Evolutionary conservation across 306 rosid species (phyloP).

Genomic region (Acacia acuminata): DNA sequence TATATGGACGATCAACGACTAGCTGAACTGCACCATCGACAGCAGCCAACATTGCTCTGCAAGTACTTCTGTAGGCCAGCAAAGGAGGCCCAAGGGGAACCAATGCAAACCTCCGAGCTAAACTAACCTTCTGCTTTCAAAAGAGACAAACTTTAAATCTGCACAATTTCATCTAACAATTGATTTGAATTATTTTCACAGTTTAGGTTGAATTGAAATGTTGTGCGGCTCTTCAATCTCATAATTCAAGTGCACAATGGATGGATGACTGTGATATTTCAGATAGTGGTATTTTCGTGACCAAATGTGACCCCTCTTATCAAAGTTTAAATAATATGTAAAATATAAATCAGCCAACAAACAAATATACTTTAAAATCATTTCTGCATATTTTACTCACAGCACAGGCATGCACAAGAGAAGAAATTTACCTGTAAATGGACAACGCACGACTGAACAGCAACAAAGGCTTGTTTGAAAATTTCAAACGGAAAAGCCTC

Average conservation of each 20-base stretch:
- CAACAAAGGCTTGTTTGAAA: constrained; percentile 98
- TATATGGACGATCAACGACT: constrained; percentile 83
- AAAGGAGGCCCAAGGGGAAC: constrained; percentile 98
- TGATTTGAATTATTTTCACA: constrained; percentile 14
- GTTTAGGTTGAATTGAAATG: constrained; percentile 14
- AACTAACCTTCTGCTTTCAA: constrained; percentile 83
- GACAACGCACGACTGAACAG: constrained; percentile 96
- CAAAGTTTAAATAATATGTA: neutral
- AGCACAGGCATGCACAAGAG: neutral
- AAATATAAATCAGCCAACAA: neutral
- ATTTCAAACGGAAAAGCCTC: constrained; percentile 97
- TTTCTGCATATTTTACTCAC: neutral
- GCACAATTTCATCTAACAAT: neutral
- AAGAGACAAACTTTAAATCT: constrained; percentile 26
- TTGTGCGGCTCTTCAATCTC: neutral
- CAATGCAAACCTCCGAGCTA: constrained; percentile 96
- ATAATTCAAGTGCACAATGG: constrained; percentile 15
- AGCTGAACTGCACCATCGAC: constrained; percentile 77
- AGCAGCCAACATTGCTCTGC: constrained; percentile 91
- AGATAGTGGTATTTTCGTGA: constrained; percentile 7
- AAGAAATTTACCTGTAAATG: constrained; percentile 79
- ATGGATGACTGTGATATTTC: constrained; percentile 21
- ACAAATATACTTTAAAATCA: neutral
- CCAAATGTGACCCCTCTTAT: constrained; percentile 1
- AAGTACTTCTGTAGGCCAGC: constrained; percentile 80